Evolutionary conservation across 116 monocot genomes (phyloP).

Genomic region (Papilionanthe hybrid): DNA sequence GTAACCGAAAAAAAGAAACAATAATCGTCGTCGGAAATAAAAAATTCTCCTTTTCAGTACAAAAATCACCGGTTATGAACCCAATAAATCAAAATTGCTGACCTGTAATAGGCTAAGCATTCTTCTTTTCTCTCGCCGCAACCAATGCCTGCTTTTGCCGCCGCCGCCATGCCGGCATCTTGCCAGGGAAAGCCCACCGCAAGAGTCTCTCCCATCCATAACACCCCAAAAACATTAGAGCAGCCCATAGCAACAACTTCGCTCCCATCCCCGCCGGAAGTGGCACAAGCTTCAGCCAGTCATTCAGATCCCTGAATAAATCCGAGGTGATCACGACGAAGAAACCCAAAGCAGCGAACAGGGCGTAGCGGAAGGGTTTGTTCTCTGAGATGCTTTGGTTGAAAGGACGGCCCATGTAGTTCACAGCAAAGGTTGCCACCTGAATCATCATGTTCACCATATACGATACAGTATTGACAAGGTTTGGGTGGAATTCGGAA

Average conservation of each 20-base stretch:
- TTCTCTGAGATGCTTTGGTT: slow-evolving; percentile 91
- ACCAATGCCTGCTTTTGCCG: slow-evolving; percentile 53
- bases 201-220: slow-evolving; percentile 87
- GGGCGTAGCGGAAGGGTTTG: slow-evolving; percentile 73
- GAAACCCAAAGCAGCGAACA: slow-evolving; percentile 69
- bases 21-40: no score
- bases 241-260: slow-evolving; percentile 78
- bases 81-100: not conserved
- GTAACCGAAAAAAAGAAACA: no score
- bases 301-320: slow-evolving; percentile 75
- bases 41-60: no score
- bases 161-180: slow-evolving; percentile 74
- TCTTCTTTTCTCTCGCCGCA: slow-evolving; percentile 43
- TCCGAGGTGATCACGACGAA: slow-evolving; percentile 91
- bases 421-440: slow-evolving; percentile 97
- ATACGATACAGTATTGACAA: slow-evolving; percentile 96
- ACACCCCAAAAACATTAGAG: slow-evolving; percentile 75
- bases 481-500: slow-evolving; percentile 84
- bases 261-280: slow-evolving; percentile 78
- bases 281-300: slow-evolving; percentile 86
- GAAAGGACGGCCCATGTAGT: slow-evolving; percentile 97
- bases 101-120: not conserved
- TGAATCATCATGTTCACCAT: slow-evolving; percentile 99
- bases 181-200: slow-evolving; percentile 81
- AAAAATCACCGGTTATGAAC: no score